Evolutionary conservation across 2,329 filamentous ascomycete genomes (phyloP).

Genomic region (Lanzia echinophila): DNA sequence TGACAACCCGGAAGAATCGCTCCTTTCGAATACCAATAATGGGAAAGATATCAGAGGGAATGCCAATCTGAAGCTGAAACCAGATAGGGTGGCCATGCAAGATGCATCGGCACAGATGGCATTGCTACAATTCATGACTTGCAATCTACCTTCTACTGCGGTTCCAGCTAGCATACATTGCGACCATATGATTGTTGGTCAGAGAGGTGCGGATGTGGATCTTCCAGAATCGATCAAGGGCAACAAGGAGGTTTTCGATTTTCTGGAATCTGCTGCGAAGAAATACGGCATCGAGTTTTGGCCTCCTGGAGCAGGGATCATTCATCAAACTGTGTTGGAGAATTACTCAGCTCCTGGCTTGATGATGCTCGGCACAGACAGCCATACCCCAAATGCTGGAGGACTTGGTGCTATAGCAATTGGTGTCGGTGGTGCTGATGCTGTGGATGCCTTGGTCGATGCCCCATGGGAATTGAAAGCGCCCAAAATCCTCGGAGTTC

Average conservation of each 20-base stretch:
- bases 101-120: constrained; percentile 99
- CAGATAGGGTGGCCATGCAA: constrained; percentile 97
- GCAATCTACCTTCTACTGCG: constrained; percentile 78
- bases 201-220: constrained; percentile 82
- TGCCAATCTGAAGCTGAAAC: constrained; percentile 93
- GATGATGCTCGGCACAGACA: constrained; percentile 99
- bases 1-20: constrained; percentile 79
- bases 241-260: constrained; percentile 97
- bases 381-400: constrained; percentile 95
- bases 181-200: constrained; percentile 96
- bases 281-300: constrained; percentile 94
- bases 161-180: constrained; percentile 98
- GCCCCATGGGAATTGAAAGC: constrained; percentile 97
- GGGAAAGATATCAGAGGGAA: constrained; percentile 76
- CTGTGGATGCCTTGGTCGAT: constrained; percentile 92
- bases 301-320: constrained; percentile 89
- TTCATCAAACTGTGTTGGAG: constrained; percentile 95
- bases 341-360: constrained; percentile 95
- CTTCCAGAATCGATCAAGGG: constrained; percentile 77
- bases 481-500: constrained; percentile 80
- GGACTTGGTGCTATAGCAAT: constrained; percentile 91
- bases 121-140: constrained; percentile 96
- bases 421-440: constrained; percentile 93
- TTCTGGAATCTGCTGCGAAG: constrained; percentile 84
- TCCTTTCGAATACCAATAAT: constrained; percentile 76